Conservation (phyloP, 164 flowering plant species). For the Cinnamomum micranthum region DNA sequence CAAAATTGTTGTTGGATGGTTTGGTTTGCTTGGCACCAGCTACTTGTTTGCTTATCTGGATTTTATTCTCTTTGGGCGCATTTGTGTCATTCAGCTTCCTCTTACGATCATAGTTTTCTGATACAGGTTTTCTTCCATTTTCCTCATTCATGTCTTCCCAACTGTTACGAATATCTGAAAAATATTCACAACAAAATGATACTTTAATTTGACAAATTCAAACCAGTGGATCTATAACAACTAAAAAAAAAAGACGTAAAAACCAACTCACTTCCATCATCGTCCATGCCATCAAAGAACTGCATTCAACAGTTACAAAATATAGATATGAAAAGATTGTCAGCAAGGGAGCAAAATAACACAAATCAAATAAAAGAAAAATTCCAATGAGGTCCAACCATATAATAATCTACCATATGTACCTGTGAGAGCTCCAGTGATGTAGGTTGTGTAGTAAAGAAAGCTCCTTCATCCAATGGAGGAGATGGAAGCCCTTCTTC, state of each 20-base stretch:
- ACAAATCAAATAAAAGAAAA: background rate
- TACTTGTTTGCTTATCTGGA: conserved; percentile 15
- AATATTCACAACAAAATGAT: conserved; percentile 26
- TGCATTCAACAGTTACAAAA: conserved; percentile 11
- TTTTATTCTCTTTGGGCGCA: conserved; percentile 26
- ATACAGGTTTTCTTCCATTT: conserved; percentile 33
- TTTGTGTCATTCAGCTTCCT: conserved; percentile 23
- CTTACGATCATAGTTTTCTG: conserved; percentile 24
- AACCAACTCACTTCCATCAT: conserved; percentile 86
- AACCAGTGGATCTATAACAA: too few relatives aligned
- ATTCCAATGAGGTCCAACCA: background rate
- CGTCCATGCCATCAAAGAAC: conserved; percentile 98
- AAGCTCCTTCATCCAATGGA: conserved; percentile 76
- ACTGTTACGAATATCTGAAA: conserved; percentile 60
- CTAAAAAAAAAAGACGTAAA: conserved; percentile 1
- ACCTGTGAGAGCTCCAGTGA: conserved; percentile 78
- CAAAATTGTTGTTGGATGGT: conserved; percentile 34
- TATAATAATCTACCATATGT: background rate
- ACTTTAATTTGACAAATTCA: background rate
- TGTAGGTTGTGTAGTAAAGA: conserved; percentile 49
- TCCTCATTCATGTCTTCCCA: conserved; percentile 52
- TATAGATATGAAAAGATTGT: background rate
- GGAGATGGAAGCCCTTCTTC: conserved; percentile 88
- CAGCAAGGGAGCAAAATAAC: background rate
- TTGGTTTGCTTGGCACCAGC: conserved; percentile 37